phyloP scores from a whole-genome alignment of 2,329 filamentous ascomycete genomes.

The Aspergillus sp. region DNA sequence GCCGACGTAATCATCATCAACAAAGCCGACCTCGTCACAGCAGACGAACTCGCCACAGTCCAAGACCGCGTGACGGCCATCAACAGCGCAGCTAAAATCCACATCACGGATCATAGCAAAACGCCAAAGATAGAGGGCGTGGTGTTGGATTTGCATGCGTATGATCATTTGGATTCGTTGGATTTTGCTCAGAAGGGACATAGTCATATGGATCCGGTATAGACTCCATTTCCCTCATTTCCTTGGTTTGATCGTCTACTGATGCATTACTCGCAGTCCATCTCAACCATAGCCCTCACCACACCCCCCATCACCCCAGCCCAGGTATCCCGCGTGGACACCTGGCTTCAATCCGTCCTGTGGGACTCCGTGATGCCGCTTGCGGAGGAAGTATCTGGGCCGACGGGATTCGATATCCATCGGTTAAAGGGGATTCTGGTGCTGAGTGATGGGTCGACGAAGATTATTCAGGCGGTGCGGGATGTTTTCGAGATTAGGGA shows the following conservation, averaged over 20 bases:
- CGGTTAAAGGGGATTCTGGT: conserved; percentile 79
- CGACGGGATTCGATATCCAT: conserved; percentile 72
- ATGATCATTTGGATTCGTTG: conserved; percentile 75
- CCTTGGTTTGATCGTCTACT: too few species aligned
- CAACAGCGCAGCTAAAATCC: conserved; percentile 83
- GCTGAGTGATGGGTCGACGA: conserved; percentile 64
- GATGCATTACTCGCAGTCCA: conserved; percentile 58
- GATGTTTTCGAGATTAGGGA: conserved; percentile 93
- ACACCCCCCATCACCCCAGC: conserved; percentile 61
- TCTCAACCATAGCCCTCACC: conserved; percentile 76
- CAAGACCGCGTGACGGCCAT: conserved; percentile 75
- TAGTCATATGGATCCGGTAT: conserved; percentile 83
- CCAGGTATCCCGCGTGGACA: conserved; percentile 68
- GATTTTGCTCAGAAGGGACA: conserved; percentile 76
- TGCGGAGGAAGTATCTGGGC: conserved; percentile 19
- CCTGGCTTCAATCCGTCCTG: conserved; percentile 78
- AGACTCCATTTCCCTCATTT: too few species aligned
- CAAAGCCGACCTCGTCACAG: conserved; percentile 81
- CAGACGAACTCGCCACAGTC: conserved; percentile 69
- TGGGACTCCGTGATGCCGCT: conserved; percentile 65
- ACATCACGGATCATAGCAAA: conserved; percentile 76
- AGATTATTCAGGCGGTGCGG: conserved; percentile 86
- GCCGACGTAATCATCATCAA: conserved; percentile 95
- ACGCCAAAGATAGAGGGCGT: conserved; percentile 83
- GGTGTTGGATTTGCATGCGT: conserved; percentile 87